Conservation (phyloP, 768 basidiomycete genomes). For the Boletales sp. region DNA sequence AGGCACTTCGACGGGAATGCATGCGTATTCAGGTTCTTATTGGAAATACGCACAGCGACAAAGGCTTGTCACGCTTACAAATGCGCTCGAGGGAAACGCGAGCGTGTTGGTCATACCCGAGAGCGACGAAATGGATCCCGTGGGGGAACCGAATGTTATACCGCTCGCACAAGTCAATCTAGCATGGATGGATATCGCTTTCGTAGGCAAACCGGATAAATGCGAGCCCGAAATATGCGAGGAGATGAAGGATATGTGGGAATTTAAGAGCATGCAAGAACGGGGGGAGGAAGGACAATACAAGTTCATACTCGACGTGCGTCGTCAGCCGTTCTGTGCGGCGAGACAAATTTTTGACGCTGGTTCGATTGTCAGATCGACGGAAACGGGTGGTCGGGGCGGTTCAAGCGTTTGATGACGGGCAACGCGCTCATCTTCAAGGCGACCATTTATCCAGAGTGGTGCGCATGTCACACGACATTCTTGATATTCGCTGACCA, state of each 20-base stretch:
- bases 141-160: constrained; percentile 34
- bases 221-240: constrained; percentile 42
- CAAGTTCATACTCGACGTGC: constrained; percentile 59
- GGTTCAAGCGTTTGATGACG: constrained; percentile 63
- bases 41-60: constrained; percentile 54
- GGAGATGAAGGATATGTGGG: constrained; percentile 43
- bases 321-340: constrained; percentile 9
- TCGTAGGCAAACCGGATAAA: constrained; percentile 42
- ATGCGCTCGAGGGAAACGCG: constrained; percentile 37
- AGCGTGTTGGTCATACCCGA: constrained; percentile 36
- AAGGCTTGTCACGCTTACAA: constrained; percentile 43
- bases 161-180: constrained; percentile 44
- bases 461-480: constrained; percentile 36
- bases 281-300: constrained; percentile 50
- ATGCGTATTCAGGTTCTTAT: constrained; percentile 32
- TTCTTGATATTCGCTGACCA: not conserved
- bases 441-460: constrained; percentile 70
- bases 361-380: constrained; percentile 35
- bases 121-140: constrained; percentile 16
- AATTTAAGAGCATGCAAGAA: constrained; percentile 45
- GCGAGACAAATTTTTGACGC: too few species aligned
- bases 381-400: constrained; percentile 67
- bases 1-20: constrained; percentile 72
- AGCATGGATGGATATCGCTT: constrained; percentile 59
- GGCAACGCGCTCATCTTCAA: constrained; percentile 65